Base-by-base conservation (phyloP, 495 filamentous ascomycete species). In the Talaromyces nanjingensis region DNA sequence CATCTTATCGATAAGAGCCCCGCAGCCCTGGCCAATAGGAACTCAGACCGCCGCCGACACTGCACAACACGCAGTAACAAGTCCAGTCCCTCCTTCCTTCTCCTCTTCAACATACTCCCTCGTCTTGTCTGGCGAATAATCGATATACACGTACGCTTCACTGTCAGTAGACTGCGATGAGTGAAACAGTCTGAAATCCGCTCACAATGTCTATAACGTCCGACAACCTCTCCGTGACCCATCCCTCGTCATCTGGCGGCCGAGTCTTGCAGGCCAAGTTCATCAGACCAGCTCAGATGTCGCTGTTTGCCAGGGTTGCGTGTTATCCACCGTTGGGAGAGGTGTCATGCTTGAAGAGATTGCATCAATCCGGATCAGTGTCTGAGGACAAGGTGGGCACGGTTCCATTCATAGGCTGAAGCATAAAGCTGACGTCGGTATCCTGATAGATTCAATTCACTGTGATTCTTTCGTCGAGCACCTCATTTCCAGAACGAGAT, bases 301-400 rank as follows among this genome's bases (percentile, higher is more conserved):
- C 70, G 53, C 66, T 86, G 64, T 82, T 85, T 65, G 76, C 82
- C 27, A 75, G 77, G 61, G 69, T 87, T 8, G 77, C 80, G 6
- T 84, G 79, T 58, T 77, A 86, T 67, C 91, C 91, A 4, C 84
- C 90, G 3, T 71, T 93, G 61, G 89, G 86, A 5, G 88, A 91
- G 70, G 77, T 87, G 8, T 89, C 89, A 3, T 79, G 83, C 64
- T 65, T 89, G 20, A 74, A 74, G n/a, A 69, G 76, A 47, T 63
- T 66, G 7, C 67, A 71, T 42, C 65, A 73, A 55, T 65, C 63
- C 14, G 69, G 72, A 24, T 53, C 67, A 49, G 65, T 66, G 1
- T 61, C 67, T n/a, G 49, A 69, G 20, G 74, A 76, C 64, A 66
- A 65, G 63, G 76, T 79, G 57, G 66, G 70, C 12, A 6, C 29